Base-by-base conservation (phyloP, 192 early-diverging fungal species). In the Dispira parvispora region DNA sequence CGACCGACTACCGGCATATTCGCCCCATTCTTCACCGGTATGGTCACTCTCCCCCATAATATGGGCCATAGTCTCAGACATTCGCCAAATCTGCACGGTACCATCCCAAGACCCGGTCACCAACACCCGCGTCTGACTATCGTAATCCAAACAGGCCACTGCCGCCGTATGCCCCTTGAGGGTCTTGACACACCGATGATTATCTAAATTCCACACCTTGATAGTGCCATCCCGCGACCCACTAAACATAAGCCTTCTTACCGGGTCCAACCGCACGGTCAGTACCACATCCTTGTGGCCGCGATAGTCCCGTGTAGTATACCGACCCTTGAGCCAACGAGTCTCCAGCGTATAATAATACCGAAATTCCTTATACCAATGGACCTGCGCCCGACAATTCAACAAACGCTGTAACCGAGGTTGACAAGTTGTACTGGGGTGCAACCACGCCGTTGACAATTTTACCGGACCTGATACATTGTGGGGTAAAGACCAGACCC, bases 71-170 rank as follows among this genome's bases (percentile, higher is more conserved):
- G 49, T 50, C 16, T 18, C 49, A 8, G 49, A 23, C 49, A 50
- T 18, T 50, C 23, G 49, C 49, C 49, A 50, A 50, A 50, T 23
- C 49, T 20, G 23, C 49, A 50, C 49, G 49, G 49, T 50, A 8
- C 49, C 49, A 23, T 50, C 49, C 49, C 49, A 50, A 18, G 49
- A 50, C 16, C 49, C 49, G n/a, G 49, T 20, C 3, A 50, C 49
- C 49, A 50, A 50, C 4, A 23, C 23, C 16, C n/a, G n/a, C 23
- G 49, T 20, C 49, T 4, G 16, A 20, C 49, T 18, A 50, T 50
- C 49, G 23, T 50, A 50, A 23, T 50, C 49, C 49, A 50, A 50
- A 50, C 49, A 50, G 23, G 49, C 16, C 23, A 50, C 49, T 23
- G 49, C 49, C 16, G 16, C 23, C n/a, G 49, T 50, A 23, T 50